A percentile compares a stretch with the other conserved stretches of the same genome.
Evolutionary conservation across 805 yeast genomes (phyloP).

Genomic region (Metschnikowia proteae): DNA sequence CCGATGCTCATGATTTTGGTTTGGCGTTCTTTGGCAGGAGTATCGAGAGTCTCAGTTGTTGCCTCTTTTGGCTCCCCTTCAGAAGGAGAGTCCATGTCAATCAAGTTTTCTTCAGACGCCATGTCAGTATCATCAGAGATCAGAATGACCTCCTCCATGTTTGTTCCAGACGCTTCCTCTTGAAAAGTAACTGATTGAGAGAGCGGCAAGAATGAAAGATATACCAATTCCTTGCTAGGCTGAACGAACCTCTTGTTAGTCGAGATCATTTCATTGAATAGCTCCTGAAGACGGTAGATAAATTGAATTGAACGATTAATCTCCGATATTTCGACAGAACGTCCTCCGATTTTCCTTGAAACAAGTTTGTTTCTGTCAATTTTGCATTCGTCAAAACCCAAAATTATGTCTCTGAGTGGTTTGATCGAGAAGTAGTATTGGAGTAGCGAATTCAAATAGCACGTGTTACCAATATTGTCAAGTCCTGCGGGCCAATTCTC

Average conservation of each 20-base stretch:
- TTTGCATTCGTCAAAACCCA: slow-evolving; percentile 46
- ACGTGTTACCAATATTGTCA: slow-evolving; percentile 93
- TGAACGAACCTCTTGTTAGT: slow-evolving; percentile 61
- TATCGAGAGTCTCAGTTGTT: neutral
- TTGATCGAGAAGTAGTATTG: slow-evolving; percentile 86
- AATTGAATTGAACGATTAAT: slow-evolving; percentile 80
- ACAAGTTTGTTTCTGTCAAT: slow-evolving; percentile 11
- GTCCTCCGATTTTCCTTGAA: slow-evolving; percentile 76
- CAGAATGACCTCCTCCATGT: slow-evolving; percentile 3
- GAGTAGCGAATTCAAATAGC: slow-evolving; percentile 76
- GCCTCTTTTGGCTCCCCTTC: slow-evolving; percentile 1
- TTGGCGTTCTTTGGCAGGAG: slow-evolving; percentile 3
- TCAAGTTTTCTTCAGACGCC: neutral
- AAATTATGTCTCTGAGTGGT: slow-evolving; percentile 68
- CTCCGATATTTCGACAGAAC: slow-evolving; percentile 75
- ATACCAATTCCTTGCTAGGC: slow-evolving; percentile 83
- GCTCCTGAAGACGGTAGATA: slow-evolving; percentile 61
- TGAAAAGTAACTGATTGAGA: slow-evolving; percentile 62
- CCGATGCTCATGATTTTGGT: slow-evolving; percentile 35
- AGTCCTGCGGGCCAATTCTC: slow-evolving; percentile 86
- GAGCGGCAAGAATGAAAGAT: slow-evolving; percentile 76
- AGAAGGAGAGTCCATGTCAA: neutral
- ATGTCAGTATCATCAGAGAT: slow-evolving; percentile 2
- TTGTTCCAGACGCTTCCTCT: slow-evolving; percentile 6
- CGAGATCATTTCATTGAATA: slow-evolving; percentile 68